Evolutionary conservation across 371 early-diverging fungal genomes (phyloP), one percentile per base, ranked within the genome.

Genomic region (Blastocladiella emersonii): DNA sequence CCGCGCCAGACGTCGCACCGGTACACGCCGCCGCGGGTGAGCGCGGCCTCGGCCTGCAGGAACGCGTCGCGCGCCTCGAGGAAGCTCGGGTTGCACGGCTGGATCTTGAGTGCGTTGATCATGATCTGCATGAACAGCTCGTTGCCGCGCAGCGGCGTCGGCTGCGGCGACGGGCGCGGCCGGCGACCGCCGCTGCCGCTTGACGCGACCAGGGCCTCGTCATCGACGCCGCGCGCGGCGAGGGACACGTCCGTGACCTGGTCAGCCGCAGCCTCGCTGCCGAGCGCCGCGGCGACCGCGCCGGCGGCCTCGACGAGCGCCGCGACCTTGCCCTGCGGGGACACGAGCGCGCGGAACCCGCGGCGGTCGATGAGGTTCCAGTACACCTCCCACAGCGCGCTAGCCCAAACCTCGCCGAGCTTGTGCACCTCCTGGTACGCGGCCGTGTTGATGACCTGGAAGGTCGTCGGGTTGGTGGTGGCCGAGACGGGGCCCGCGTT

Each of bases 321-420:
- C 3, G 23, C 45, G 19, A n/a, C 12, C 39, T 5, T 7, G 7
- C 5, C 39, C 12, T n/a, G 6, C 19, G 45, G 6, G 23, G 0
- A 1, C 23, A 21, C 23, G 64, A 72, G 70, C 69, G 76, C 57
- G 1, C 80, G 80, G 70, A 83, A 89, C 0, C 88, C 89, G 37
- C 78, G 70, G 64, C 74, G 71, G 64, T 85, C 84, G 55, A 87
- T 85, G 60, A 91, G 57, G 68, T 87, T 85, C 82, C 88, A 89
- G 72, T 89, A 90, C 34, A 91, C 84, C 72, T 95, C 94, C 69
- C 85, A 92, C 34, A 92, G 74, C 81, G 92, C 93, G 66, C 79
- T 87, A 23, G 78, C 79, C 77, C 77, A 77, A n/a, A 77, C 66
- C 53, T 70, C 73, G 25, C 78, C 76, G 13, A 65, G 59, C 12